Conservation (phyloP, 192 early-diverging fungal species). For the Allomyces arbusculus region DNA sequence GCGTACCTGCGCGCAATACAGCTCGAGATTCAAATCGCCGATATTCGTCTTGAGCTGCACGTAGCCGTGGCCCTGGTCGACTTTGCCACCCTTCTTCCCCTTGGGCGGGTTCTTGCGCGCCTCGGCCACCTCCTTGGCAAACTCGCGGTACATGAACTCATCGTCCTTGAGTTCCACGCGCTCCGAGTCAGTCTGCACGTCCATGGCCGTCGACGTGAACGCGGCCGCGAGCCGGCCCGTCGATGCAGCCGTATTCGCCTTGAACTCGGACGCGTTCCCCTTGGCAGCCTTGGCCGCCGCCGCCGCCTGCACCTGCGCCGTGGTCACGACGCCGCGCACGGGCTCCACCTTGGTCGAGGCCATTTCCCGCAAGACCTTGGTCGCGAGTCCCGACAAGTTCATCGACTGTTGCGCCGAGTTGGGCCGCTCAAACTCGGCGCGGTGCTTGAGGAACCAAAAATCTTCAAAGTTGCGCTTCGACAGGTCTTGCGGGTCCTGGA, state of each 20-base stretch:
- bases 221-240: conserved; percentile 54
- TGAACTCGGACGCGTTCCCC: conserved; percentile 4
- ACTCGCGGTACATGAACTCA: conserved; percentile 70
- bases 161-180: conserved; percentile 50
- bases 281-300: conserved; percentile 18
- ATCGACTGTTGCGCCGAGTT: conserved; percentile 43
- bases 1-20: conserved; percentile 13
- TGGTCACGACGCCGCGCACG: conserved; percentile 18
- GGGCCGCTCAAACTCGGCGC: background rate
- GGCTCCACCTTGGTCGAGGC: conserved; percentile 3
- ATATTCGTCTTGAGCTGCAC: conserved; percentile 23
- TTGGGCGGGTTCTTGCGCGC: background rate
- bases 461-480: background rate
- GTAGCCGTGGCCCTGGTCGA: background rate
- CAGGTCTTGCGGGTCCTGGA: conserved; percentile 34
- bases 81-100: background rate
- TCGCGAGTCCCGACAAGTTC: conserved; percentile 23
- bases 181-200: conserved; percentile 47
- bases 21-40: conserved; percentile 27
- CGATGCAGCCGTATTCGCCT: conserved; percentile 17
- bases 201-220: conserved; percentile 70
- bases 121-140: conserved; percentile 12
- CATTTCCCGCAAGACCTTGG: conserved; percentile 30
- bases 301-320: conserved; percentile 27
- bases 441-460: background rate